phyloP scores from a whole-genome alignment of 495 filamentous ascomycete species.

The Penicillium daleae region DNA sequence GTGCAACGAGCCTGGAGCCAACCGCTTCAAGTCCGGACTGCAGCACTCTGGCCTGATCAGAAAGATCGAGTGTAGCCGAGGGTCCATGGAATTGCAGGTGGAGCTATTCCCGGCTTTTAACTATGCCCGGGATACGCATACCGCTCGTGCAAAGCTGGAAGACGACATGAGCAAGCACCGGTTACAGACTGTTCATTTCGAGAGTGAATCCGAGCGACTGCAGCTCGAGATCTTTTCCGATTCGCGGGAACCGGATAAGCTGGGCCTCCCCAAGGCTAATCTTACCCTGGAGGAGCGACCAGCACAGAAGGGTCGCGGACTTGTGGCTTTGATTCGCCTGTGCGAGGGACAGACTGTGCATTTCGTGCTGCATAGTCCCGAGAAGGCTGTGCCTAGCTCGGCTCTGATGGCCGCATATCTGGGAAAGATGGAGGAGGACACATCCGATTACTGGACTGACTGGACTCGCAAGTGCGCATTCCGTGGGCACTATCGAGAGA shows the following conservation, averaged over 20 bases:
- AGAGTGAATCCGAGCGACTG: slow-evolving; percentile 56
- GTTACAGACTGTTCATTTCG: slow-evolving; percentile 65
- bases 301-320: slow-evolving; percentile 60
- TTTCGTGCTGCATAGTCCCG: slow-evolving; percentile 60
- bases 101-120: slow-evolving; percentile 73
- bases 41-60: slow-evolving; percentile 58
- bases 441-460: slow-evolving; percentile 68
- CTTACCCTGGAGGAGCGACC: slow-evolving; percentile 55
- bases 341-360: slow-evolving; percentile 68
- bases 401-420: slow-evolving; percentile 57
- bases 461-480: slow-evolving; percentile 72
- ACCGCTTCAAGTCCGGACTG: slow-evolving; percentile 46
- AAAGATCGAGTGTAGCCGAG: slow-evolving; percentile 69
- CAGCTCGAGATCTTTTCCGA: slow-evolving; percentile 69
- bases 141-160: slow-evolving; percentile 34
- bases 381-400: slow-evolving; percentile 44
- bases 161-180: slow-evolving; percentile 36
- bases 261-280: slow-evolving; percentile 49
- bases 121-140: slow-evolving; percentile 64
- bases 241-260: slow-evolving; percentile 52
- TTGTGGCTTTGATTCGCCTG: slow-evolving; percentile 59
- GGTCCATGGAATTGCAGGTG: slow-evolving; percentile 61
- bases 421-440: slow-evolving; percentile 63
- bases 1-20: slow-evolving; percentile 36
- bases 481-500: slow-evolving; percentile 70